Evolutionary conservation across 306 rosid species (phyloP), one percentile per base, ranked within the genome.

Genomic region (Crataegus laevigata): DNA sequence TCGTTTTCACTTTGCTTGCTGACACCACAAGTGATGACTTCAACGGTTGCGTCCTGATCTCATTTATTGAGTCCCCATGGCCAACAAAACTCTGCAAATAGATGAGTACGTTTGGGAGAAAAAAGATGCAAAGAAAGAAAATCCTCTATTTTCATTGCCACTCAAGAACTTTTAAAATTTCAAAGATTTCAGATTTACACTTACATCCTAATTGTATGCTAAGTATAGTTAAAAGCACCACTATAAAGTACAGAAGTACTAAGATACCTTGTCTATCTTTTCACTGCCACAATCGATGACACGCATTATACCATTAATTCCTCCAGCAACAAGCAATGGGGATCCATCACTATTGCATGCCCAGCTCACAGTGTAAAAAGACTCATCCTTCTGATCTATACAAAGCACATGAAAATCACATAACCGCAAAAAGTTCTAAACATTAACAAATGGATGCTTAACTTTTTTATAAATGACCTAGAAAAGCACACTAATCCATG

Each of bases 31-130:
- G 98, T 64, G 96, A 77, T 66, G 99, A 91, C 82, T 82, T 89
- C 78, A 92, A 73, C 24, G 92, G 73, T 75, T 94, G 99, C 75
- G 99, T 92, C 83, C 96, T 90, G 82, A 94, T 85, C 83, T 94
- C 99, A 74, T 94, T 94, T 85, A 94, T 84, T 42, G 98, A 89
- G 73, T 90, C 96, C 28, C 99, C 99, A 80, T 94, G 99, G 81
- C 98, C 99, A 63, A 94, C 89, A 80, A 94, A 92, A 83, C 96
- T 90, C 99, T 94, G 89, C 77, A 75, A 8, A 71, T 55, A 72
- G 68, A 68, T 60, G 38, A 43, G n/a, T 19, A 54, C 2, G 0
- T 54, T 71, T 52, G 72, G 52, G 30, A 66, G 75, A 47, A 66
- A 77, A 69, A 64, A 65, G 60, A 67, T 51, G 68, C 59, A 68